Base-by-base conservation (phyloP, 2,329 filamentous ascomycete species). In the Triangularia verruculosa region DNA sequence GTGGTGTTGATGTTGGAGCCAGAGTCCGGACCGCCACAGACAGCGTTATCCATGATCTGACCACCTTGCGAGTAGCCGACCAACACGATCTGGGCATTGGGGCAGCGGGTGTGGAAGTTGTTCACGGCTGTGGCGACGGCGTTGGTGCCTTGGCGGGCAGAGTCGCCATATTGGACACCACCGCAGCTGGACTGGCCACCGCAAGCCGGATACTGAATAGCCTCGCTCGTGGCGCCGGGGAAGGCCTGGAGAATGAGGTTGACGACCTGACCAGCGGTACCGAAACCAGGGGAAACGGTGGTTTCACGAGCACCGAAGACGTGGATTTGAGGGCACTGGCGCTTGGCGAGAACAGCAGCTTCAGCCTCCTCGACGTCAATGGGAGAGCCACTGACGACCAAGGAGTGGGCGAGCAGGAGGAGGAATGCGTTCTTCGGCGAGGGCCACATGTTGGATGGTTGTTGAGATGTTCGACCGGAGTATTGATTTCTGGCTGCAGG, bases 21-120 rank as follows among this genome's bases (percentile, higher is more conserved):
- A 4, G 74, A 72, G 63, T 83, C 82, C 4, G 79, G 78, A 27
- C 85, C 86, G 13, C 86, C 85, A 69, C 85, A 88, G 47, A 87
- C 74, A 6, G 84, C 85, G 67, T 86, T 83, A 67, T 88, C 85
- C 73, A 86, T 82, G 68, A 88, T 88, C 74, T 88, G 83, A 51
- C 82, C 84, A 54, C 86, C 86, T 81, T 86, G 61, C 1, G 83
- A 87, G 74, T 88, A 89, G 3, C 86, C 86, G 20, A 88, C 80
- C 9, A 88, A 73, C 1, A 88, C 83, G 25, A 89, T 78, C 71
- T 86, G 77, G 4, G 84, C 83, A 62, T 77, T 72, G 0, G 86
- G 86, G 69, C 86, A 89, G 61, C 77, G 75, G 27, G 78, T 73
- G 70, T 87, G 82, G 71, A 84, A 86, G 27, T 76, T 74, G 55